These are phyloP conservation scores for Solanum chilense DNA, from an alignment of 257 asterid species.

Conservation along the genomic window DNA sequence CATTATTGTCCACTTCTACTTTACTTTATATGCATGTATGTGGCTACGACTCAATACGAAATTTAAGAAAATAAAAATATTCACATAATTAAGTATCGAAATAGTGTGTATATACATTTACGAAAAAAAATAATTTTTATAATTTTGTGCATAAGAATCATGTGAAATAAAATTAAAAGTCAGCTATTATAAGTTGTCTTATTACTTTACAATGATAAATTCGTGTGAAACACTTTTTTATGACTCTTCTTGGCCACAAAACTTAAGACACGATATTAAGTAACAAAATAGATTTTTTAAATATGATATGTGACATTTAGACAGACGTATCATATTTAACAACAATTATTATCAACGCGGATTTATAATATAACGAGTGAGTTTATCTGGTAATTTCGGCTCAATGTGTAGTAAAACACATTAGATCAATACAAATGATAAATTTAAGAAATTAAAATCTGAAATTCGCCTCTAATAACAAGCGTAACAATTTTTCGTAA, in stretches of 20 bases:
- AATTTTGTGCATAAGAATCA: background rate
- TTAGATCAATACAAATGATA: background rate
- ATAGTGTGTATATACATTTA: background rate
- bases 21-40: background rate
- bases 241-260: background rate
- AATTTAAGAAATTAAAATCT: rapidly evolving
- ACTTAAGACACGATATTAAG: background rate
- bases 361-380: background rate
- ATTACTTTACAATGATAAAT: background rate
- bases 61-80: background rate
- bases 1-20: background rate
- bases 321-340: background rate
- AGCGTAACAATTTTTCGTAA: background rate
- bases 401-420: rapidly evolving
- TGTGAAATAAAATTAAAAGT: background rate
- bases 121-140: background rate
- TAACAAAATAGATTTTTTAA: background rate
- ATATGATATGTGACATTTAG: background rate
- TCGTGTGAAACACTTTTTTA: background rate
- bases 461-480: rapidly evolving
- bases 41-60: rapidly evolving
- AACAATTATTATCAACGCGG: background rate
- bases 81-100: background rate
- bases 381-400: background rate
- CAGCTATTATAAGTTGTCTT: background rate